Conservation (phyloP, 371 early-diverging fungal species). For the Mortierella sp. region DNA sequence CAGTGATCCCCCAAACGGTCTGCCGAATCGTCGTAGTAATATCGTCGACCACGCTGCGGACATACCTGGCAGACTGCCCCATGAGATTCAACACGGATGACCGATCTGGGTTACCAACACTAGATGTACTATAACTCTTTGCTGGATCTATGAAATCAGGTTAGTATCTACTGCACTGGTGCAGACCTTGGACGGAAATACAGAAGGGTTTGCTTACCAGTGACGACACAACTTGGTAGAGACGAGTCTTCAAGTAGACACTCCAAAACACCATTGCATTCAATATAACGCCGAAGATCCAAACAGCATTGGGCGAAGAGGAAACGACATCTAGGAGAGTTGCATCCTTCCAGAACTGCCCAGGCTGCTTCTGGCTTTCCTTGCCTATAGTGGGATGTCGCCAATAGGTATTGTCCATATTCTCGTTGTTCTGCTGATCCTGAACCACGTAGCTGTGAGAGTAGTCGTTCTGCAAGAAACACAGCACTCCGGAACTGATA, state of each 20-base stretch:
- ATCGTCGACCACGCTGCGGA: too few relatives aligned
- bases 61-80: constrained; percentile 56
- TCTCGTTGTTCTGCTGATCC: constrained; percentile 28
- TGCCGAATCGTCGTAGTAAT: too few relatives aligned
- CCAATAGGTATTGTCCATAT: constrained; percentile 35
- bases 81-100: constrained; percentile 57
- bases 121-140: too few relatives aligned
- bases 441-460: constrained; percentile 17
- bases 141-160: too few relatives aligned
- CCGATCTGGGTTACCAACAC: constrained; percentile 44
- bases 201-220: constrained; percentile 35
- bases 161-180: too few relatives aligned
- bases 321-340: constrained; percentile 29
- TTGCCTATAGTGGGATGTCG: constrained; percentile 41
- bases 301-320: constrained; percentile 59
- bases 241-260: constrained; percentile 34
- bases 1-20: background rate
- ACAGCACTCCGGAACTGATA: constrained; percentile 40
- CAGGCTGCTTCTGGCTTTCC: constrained; percentile 37
- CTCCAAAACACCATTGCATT: constrained; percentile 51
- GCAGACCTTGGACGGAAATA: too few relatives aligned
- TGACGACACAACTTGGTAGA: constrained; percentile 11
- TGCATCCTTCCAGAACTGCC: constrained; percentile 27
- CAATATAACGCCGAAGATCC: constrained; percentile 54
- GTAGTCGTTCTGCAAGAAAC: constrained; percentile 40